Base-by-base conservation (phyloP, 192 early-diverging fungal genomes). In the Backusella macrospora region DNA sequence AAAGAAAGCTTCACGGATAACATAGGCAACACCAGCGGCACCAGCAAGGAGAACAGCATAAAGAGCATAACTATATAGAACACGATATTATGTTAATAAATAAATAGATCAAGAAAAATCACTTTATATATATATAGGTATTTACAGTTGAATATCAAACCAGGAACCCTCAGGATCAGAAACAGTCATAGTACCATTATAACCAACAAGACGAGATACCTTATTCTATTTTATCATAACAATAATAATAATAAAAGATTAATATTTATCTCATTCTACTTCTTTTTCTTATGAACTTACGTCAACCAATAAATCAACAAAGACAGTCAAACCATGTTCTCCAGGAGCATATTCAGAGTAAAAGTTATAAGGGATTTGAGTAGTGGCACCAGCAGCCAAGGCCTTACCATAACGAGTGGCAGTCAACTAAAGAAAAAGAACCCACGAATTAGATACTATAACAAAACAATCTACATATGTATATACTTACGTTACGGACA, bases 101-200 rank as follows among this genome's bases (percentile, higher is more conserved):
- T 34, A 34, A 34, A 0, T 34, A 34, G 29, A 34, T 34, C 29
- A 34, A 34, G 29, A 34, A 34, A 34, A 2, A 0, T 34, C 2
- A 1, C 2, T 15, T 15, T 12, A 65, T 15, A 9, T 46, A 43
- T 8, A 40, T 42, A 23, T 65, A 64, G 16, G n/a, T 65, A 82
- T 78, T 81, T 72, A 88, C 87, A 86, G 79, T 77, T 88, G 85
- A 47, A 86, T 48, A 77, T 88, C 87, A 73, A 88, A 84, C 49
- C 85, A 75, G n/a, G 87, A 86, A 45, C 65, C 42, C 26, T 84
- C 82, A 42, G 81, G 84, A 10, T 87, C 85, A 70, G 71, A 68
- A 23, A 88, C 66, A 43, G 76, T 78, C 12, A 88, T 78, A 21
- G 78, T 77, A 48, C 79, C 81, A 44, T 80, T 80, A 73, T 81